Percentiles rank a stretch among this genome's conserved stretches.
Conservation (phyloP, 2,329 filamentous ascomycete species). For the Aspergillus unguis region DNA sequence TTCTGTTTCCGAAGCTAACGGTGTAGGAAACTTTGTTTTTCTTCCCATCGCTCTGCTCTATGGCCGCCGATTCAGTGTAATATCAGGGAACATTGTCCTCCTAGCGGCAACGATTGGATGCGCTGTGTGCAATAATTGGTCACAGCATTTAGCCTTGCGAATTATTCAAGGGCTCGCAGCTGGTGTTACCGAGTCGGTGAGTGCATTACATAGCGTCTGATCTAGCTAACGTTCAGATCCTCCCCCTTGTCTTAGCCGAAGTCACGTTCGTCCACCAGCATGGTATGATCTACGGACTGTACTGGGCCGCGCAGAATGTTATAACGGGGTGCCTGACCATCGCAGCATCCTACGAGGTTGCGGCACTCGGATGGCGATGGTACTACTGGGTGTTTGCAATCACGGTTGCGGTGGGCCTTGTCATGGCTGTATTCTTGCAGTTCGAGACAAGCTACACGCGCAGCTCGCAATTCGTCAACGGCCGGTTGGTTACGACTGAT, state of each 20-base stretch:
- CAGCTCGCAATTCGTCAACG: slow-evolving; percentile 31
- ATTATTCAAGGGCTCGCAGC: slow-evolving; percentile 38
- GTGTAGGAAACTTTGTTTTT: slow-evolving; percentile 35
- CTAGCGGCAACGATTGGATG: slow-evolving; percentile 35
- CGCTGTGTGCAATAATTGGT: slow-evolving; percentile 32
- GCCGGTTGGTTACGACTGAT: slow-evolving; percentile 37
- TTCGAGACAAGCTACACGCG: slow-evolving; percentile 44
- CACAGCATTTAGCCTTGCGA: slow-evolving; percentile 38
- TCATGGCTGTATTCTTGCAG: slow-evolving; percentile 39
- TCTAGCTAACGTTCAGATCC: slow-evolving; percentile 18
- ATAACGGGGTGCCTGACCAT: slow-evolving; percentile 33
- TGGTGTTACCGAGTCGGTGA: slow-evolving; percentile 37
- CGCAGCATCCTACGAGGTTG: slow-evolving; percentile 35
- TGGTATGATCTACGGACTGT: slow-evolving; percentile 35
- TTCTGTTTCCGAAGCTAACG: not conserved
- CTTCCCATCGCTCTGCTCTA: slow-evolving; percentile 40
- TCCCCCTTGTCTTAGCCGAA: slow-evolving; percentile 41
- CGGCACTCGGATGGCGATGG: slow-evolving; percentile 40
- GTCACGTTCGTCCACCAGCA: slow-evolving; percentile 43
- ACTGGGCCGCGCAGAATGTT: slow-evolving; percentile 40
- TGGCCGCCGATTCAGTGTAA: slow-evolving; percentile 38
- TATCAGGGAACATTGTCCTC: slow-evolving; percentile 31
- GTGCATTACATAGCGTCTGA: not conserved
- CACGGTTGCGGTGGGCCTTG: slow-evolving; percentile 32
- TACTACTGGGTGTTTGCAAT: slow-evolving; percentile 43